phyloP scores from a whole-genome alignment of 345 rosid genomes.

The Ricinus communis region DNA sequence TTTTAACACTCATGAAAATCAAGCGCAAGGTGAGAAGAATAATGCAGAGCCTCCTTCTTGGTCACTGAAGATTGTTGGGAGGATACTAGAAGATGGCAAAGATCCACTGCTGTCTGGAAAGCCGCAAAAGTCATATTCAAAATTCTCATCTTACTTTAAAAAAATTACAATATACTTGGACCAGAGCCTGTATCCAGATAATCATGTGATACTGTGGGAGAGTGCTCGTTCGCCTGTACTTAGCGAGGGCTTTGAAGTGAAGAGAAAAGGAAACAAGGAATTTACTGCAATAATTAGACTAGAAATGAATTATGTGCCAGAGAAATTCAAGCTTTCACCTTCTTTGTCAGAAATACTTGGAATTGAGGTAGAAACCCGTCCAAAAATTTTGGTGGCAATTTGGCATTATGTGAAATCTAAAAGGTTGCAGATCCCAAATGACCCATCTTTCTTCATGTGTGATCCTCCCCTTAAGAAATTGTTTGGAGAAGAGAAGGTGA shows the following conservation, averaged over 20 bases:
- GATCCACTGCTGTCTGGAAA: conserved; percentile 50
- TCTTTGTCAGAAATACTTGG: conserved; percentile 51
- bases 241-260: conserved; percentile 63
- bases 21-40: conserved; percentile 30
- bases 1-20: conserved; percentile 52
- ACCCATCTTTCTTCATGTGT: conserved; percentile 47
- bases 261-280: conserved; percentile 62
- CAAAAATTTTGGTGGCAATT: conserved; percentile 50
- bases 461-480: conserved; percentile 52
- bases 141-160: conserved; percentile 57
- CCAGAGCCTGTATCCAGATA: conserved; percentile 55
- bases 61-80: conserved; percentile 59
- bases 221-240: conserved; percentile 51
- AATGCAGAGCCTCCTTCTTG: conserved; percentile 43
- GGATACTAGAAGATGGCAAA: conserved; percentile 57
- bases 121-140: conserved; percentile 34
- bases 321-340: conserved; percentile 54
- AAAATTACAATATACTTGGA: conserved; percentile 58
- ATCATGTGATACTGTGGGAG: conserved; percentile 59
- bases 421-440: conserved; percentile 49
- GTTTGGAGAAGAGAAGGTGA: conserved; percentile 58
- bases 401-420: conserved; percentile 59
- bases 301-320: conserved; percentile 58
- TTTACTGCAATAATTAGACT: conserved; percentile 52
- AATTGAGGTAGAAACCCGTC: conserved; percentile 50